Evolutionary conservation across 176 grass and related monocot species (phyloP), one percentile per base, ranked within the genome.

Genomic region (Ananas comosus): DNA sequence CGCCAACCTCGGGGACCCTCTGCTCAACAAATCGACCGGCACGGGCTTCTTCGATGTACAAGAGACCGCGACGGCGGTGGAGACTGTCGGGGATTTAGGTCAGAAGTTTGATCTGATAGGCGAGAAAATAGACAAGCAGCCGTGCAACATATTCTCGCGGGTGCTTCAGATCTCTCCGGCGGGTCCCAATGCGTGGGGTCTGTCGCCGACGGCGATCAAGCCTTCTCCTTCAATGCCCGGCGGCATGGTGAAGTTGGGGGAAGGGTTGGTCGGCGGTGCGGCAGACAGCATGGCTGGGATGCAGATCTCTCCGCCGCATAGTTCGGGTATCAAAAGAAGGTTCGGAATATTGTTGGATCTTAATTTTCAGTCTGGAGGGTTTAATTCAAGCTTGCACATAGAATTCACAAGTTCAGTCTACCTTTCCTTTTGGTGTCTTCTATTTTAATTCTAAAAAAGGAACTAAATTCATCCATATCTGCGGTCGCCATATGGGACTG

Each of bases 251-350:
- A 54, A 75, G 80, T 28, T 59, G 48, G 61, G 68, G 63, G 9
- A 79, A 3, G 11, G 77, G 51, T 68, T 66, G 6, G 51, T 68
- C 16, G 47, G 79, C 23, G 74, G 74, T 54, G 13, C 71, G 13
- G 79, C 77, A 12, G 87, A 87, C 65, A 74, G 54, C 48, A 16
- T 58, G 12, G 70, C 50, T 2, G 82, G 80, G 65, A 69, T 81
- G 73, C 87, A 86, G 75, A 88, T 99, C 87, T 75, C 81, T 10
- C 79, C 85, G 4, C 78, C 80, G 42, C 74, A 67, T 16, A 25
- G 61, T 29, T 59, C 72, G 11, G 87, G 90, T 63, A 84, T 91
- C 82, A 93, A 93, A 74, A 75, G 90, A 79, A 93, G 90, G 90
- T 93, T 73, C 9, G 83, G 53, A 77, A n/a, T n/a, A n/a, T 86